Evolutionary conservation across 257 asterid species (phyloP), one percentile per base, ranked within the genome.

Genomic region (Fraxinus americana): DNA sequence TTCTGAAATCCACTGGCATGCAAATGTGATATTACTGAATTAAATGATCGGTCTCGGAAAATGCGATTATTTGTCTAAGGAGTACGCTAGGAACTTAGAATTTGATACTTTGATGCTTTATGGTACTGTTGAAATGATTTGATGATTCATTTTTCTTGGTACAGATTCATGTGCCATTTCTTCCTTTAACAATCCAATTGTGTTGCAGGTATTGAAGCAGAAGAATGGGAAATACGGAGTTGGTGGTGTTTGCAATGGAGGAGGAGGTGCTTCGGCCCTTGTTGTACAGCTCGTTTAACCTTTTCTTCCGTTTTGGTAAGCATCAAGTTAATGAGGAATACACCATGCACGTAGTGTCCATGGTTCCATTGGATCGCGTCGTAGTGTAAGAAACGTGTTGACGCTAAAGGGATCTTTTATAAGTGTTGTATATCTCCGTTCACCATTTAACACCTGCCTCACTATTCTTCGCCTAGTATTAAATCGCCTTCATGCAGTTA

Each of bases 191-290:
- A 27, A 25, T 71, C 21, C 57, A 71, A 76, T 50, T 39, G 57
- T 52, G 7, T 59, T 59, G 57, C 83, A 95, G 99, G 99, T 95
- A 71, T 75, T 95, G 89, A 95, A 54, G 88, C 90, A 91, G 85
- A 92, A 89, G 87, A 89, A 90, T 7, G 97, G 93, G 10, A 93
- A 91, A 86, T 83, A 85, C 32, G 99, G 99, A 36, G 98, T 92
- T 66, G 93, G 90, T 54, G 98, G 97, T 75, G 93, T 93, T 79
- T 95, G 99, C 91, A 95, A 95, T 23, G 99, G 99, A 39, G 99
- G 99, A 69, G 99, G 99, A 38, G 99, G 99, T 50, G 99, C 99
- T 77, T 95, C 99, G 5, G 95, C 99, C 79, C 93, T 95, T 5
- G 98, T 93, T 61, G 68, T 95, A 23, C 97, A 95, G 83, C 96